Percentiles rank a stretch among this genome's conserved stretches.
These are phyloP conservation scores for Fusarium clavum DNA, from an alignment of 2,329 filamentous ascomycete species.

Conservation along the genomic window DNA sequence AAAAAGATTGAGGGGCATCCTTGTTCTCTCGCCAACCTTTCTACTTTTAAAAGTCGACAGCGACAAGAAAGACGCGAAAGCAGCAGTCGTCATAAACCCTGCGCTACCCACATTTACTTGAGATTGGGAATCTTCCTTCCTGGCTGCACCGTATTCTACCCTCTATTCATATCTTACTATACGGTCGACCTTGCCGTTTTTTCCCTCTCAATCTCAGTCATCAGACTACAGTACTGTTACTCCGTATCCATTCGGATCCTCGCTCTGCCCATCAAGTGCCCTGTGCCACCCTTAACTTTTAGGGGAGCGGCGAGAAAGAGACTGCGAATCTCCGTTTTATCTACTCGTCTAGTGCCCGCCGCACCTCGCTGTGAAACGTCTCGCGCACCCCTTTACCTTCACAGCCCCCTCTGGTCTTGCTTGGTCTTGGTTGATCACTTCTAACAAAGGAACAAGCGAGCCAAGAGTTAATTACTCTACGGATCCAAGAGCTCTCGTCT, in stretches of 20 bases:
- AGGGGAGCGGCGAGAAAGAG: not conserved
- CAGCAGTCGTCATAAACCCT: conserved; percentile 36
- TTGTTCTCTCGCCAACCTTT: conserved; percentile 15
- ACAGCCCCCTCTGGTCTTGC: conserved; percentile 1
- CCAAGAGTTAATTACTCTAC: not conserved
- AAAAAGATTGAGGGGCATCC: not conserved
- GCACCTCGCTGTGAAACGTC: conserved; percentile 47
- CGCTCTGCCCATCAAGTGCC: conserved; percentile 30
- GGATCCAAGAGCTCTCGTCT: not conserved
- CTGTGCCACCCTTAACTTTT: conserved; percentile 28
- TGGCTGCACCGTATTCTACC: conserved; percentile 16
- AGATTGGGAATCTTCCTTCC: conserved; percentile 33
- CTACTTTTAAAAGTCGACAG: not conserved
- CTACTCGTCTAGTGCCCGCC: conserved; percentile 39
- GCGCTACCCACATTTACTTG: conserved; percentile 34
- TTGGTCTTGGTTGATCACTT: conserved; percentile 4
- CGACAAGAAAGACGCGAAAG: conserved; percentile 19
- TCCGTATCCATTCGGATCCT: not conserved
- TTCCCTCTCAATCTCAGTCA: conserved; percentile 15
- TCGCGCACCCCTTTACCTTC: conserved; percentile 40
- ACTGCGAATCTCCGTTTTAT: conserved; percentile 29
- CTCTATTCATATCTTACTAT: conserved; percentile 28
- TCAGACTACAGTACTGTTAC: conserved; percentile 7
- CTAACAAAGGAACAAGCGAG: conserved; percentile 20
- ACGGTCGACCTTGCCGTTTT: conserved; percentile 31